Evolutionary conservation across 2,329 filamentous ascomycete species (phyloP).

Genomic region (Aspergillus sp.): DNA sequence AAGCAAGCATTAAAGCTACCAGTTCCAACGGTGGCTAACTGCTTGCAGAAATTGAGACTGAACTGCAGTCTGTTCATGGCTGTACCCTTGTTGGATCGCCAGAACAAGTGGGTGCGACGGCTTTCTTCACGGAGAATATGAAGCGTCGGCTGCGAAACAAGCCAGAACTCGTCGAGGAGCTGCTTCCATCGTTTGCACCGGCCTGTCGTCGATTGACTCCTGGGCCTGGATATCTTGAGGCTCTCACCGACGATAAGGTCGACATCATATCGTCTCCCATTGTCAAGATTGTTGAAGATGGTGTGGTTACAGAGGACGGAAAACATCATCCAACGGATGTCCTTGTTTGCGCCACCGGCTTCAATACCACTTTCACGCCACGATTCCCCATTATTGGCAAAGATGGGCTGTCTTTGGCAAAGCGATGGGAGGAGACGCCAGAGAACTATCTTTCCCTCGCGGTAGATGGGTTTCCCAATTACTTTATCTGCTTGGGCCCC

Average conservation of each 20-base stretch:
- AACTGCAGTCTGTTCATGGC: constrained; percentile 34
- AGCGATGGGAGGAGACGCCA: constrained; percentile 32
- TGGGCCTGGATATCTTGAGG: constrained; percentile 56
- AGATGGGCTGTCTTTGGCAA: constrained; percentile 25
- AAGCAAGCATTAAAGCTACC: neutral
- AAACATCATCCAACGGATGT: constrained; percentile 33
- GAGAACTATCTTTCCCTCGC: constrained; percentile 38
- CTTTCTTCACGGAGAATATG: constrained; percentile 33
- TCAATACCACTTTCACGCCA: constrained; percentile 36
- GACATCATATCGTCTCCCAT: constrained; percentile 59
- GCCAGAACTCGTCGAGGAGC: constrained; percentile 33
- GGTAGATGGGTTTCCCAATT: constrained; percentile 36
- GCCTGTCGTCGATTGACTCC: constrained; percentile 45
- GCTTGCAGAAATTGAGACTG: constrained; percentile 30
- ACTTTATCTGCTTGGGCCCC: constrained; percentile 35
- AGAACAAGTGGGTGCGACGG: constrained; percentile 25
- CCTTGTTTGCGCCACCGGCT: constrained; percentile 41
- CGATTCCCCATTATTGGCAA: constrained; percentile 36
- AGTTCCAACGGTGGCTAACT: neutral
- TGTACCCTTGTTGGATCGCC: constrained; percentile 28
- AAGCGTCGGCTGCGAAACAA: constrained; percentile 34
- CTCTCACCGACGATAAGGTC: constrained; percentile 61
- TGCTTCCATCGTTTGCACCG: constrained; percentile 35
- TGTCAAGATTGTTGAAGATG: constrained; percentile 33
- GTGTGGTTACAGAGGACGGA: constrained; percentile 37